Percentiles rank a stretch among this genome's conserved stretches.
Conservation (phyloP, 768 basidiomycete species). For the Mycena venus region DNA sequence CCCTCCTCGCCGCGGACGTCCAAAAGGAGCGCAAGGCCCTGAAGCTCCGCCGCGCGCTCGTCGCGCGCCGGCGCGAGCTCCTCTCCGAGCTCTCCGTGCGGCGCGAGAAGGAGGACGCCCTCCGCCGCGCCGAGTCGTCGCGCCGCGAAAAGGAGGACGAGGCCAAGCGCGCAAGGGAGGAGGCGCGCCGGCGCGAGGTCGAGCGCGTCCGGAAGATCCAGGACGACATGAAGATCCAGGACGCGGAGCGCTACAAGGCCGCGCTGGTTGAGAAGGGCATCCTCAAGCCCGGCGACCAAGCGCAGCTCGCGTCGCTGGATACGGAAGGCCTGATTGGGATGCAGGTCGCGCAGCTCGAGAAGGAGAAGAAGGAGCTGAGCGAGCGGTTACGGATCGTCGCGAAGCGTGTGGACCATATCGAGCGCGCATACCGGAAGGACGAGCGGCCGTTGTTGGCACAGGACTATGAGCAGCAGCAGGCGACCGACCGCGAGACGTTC, state of each 20-base stretch:
- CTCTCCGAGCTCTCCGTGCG: conserved; percentile 86
- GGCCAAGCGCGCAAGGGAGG: conserved; percentile 70
- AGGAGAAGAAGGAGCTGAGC: conserved; percentile 91
- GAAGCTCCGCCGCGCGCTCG: conserved; percentile 81
- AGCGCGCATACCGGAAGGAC: conserved; percentile 95
- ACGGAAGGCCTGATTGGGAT: conserved; percentile 89
- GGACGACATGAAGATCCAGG: conserved; percentile 82
- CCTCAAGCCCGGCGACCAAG: conserved; percentile 49
- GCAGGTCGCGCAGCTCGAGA: conserved; percentile 96
- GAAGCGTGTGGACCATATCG: conserved; percentile 95
- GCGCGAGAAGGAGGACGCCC: conserved; percentile 91
- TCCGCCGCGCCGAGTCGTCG: conserved; percentile 77
- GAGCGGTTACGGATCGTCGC: conserved; percentile 85
- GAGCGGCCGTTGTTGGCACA: conserved; percentile 87
- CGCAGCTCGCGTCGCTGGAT: conserved; percentile 87
- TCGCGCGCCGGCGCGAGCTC: conserved; percentile 88
- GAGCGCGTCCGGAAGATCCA: conserved; percentile 80
- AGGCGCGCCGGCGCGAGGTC: conserved; percentile 71
- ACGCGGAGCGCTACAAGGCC: conserved; percentile 91
- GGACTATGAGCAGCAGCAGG: conserved; percentile 91
- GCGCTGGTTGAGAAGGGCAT: conserved; percentile 85
- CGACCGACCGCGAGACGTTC: conserved; percentile 78
- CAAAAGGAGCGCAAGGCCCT: conserved; percentile 84
- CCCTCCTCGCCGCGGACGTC: conserved; percentile 71
- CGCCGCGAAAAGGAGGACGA: conserved; percentile 81